Conservation (phyloP, 352 stramenopile genomes). For the Phytophthora hybrid region DNA sequence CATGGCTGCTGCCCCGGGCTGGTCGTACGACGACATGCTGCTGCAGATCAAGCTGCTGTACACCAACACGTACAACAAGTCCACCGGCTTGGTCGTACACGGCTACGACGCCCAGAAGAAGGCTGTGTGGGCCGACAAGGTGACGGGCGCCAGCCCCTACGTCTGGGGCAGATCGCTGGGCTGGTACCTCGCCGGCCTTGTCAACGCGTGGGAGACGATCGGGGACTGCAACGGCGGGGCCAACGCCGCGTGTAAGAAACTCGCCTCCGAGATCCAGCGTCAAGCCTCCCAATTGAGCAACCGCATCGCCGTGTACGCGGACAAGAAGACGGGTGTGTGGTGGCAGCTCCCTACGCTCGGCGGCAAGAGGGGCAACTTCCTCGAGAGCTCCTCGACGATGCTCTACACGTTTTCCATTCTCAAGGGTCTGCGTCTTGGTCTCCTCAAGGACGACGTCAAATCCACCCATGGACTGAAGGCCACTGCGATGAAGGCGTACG, state of each 20-base stretch:
- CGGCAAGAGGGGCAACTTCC: slow-evolving; percentile 34
- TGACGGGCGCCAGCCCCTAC: slow-evolving; percentile 31
- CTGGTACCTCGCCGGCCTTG: slow-evolving; percentile 39
- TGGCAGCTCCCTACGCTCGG: slow-evolving; percentile 39
- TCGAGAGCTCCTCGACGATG: slow-evolving; percentile 45
- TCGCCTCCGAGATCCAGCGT: slow-evolving; percentile 22
- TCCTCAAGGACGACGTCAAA: slow-evolving; percentile 25
- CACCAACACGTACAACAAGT: slow-evolving; percentile 31
- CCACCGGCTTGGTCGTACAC: slow-evolving; percentile 28
- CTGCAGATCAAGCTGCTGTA: slow-evolving; percentile 42
- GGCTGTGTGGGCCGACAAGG: slow-evolving; percentile 37
- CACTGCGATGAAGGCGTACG: slow-evolving; percentile 29
- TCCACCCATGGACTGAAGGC: slow-evolving; percentile 1
- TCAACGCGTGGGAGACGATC: slow-evolving; percentile 37
- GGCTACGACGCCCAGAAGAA: slow-evolving; percentile 40
- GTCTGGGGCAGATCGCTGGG: slow-evolving; percentile 38
- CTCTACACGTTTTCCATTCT: slow-evolving; percentile 45
- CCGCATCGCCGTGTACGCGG: slow-evolving; percentile 28
- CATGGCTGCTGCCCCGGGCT: slow-evolving; percentile 34
- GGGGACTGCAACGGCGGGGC: slow-evolving; percentile 18
- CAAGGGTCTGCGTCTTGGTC: slow-evolving; percentile 36
- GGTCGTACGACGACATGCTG: slow-evolving; percentile 40
- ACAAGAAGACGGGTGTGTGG: slow-evolving; percentile 32
- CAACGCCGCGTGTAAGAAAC: slow-evolving; percentile 12
- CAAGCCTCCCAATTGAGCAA: slow-evolving; percentile 30